These are phyloP conservation scores for Sutorius eximius DNA, from an alignment of 1,284 basidiomycete genomes.

Conservation along the genomic window DNA sequence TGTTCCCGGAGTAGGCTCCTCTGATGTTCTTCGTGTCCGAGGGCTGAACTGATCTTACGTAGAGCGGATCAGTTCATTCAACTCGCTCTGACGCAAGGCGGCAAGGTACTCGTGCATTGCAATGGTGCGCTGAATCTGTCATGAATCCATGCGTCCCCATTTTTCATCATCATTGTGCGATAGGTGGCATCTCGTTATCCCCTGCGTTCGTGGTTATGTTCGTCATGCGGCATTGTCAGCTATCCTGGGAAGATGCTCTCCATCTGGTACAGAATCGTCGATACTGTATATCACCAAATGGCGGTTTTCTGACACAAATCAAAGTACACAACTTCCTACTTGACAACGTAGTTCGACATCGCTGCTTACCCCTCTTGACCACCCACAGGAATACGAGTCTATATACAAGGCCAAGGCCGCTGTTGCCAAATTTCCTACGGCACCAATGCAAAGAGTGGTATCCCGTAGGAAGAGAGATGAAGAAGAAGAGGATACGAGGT, in stretches of 20 bases:
- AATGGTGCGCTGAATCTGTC: conserved; percentile 59
- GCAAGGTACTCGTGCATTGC: conserved; percentile 87
- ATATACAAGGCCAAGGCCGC: conserved; percentile 79
- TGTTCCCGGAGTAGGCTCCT: conserved; percentile 68
- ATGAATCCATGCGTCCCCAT: not conserved
- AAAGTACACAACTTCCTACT: conserved; percentile 52
- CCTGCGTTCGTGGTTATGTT: conserved; percentile 91
- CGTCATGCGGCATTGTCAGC: conserved; percentile 80
- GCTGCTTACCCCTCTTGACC: conserved; percentile 2
- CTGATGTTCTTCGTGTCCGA: not conserved
- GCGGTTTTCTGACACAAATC: conserved; percentile 84
- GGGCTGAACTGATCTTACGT: not conserved
- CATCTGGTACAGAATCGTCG: conserved; percentile 85
- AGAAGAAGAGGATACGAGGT: conserved; percentile 57
- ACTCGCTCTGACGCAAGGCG: conserved; percentile 61
- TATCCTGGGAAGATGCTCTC: conserved; percentile 83
- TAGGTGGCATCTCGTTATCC: conserved; percentile 85
- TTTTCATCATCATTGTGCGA: not conserved
- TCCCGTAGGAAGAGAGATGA: conserved; percentile 68
- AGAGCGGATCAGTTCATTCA: conserved; percentile 84
- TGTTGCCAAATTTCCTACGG: conserved; percentile 54
- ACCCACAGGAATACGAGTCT: conserved; percentile 78
- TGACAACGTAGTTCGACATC: not conserved
- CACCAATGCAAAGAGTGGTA: conserved; percentile 41
- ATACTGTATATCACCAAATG: conserved; percentile 88